Percentiles rank a stretch among this genome's conserved stretches.
phyloP scores from a whole-genome alignment of 2,329 filamentous ascomycete genomes.

The Colletotrichum aenigma region DNA sequence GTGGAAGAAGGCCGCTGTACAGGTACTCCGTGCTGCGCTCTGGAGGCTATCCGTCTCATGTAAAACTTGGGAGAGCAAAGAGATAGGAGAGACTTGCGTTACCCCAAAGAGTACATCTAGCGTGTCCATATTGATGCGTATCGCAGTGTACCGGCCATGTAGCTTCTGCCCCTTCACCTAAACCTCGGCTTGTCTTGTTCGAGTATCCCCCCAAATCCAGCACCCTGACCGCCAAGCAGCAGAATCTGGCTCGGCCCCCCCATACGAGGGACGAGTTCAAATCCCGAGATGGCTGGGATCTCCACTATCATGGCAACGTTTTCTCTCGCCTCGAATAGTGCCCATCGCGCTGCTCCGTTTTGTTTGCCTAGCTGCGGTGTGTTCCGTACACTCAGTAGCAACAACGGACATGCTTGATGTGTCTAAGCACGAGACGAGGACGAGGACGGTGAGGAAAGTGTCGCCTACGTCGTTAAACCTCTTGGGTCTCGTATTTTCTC shows the following conservation, averaged over 20 bases:
- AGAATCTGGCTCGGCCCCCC: constrained; percentile 1
- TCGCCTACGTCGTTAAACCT: neutral
- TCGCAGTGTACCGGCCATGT: neutral
- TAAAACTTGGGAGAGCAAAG: no score
- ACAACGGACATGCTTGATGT: neutral
- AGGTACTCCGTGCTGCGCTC: neutral
- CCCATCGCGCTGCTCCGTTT: neutral
- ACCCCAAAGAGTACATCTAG: neutral
- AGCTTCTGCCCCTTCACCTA: neutral
- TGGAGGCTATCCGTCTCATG: neutral
- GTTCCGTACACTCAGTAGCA: neutral
- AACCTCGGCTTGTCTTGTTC: neutral
- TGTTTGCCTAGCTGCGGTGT: neutral
- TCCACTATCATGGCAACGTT: neutral
- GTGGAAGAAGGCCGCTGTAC: neutral
- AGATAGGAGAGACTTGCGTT: neutral
- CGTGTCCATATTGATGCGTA: neutral
- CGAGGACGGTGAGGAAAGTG: neutral
- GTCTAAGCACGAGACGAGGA: neutral
- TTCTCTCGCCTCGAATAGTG: neutral
- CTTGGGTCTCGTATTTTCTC: neutral
- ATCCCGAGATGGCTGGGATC: neutral
- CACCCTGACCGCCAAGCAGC: neutral
- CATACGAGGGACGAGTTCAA: constrained; percentile 6
- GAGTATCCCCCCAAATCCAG: neutral